phyloP scores from a whole-genome alignment of 495 filamentous ascomycete genomes.

The Sphaerosporella brunnea region DNA sequence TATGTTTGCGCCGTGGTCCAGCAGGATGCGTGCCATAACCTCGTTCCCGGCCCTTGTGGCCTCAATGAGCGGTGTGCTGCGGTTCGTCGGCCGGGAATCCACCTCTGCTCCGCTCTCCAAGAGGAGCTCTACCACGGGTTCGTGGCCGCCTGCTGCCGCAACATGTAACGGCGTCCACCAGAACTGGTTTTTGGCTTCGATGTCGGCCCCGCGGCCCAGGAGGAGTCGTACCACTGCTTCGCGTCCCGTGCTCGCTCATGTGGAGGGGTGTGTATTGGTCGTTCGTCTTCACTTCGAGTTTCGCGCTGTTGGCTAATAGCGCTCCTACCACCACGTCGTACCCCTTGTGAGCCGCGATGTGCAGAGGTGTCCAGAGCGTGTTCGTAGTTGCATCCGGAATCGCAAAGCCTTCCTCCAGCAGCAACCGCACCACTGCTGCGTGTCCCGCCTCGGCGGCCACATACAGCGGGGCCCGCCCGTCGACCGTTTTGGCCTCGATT shows the following conservation, averaged over 20 bases:
- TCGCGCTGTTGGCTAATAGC: constrained; percentile 18
- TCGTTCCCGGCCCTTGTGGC: constrained; percentile 38
- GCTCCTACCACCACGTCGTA: constrained; percentile 11
- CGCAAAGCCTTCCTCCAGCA: background rate
- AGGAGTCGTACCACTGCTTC: constrained; percentile 13
- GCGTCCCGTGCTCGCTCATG: constrained; percentile 6
- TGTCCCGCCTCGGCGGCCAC: background rate
- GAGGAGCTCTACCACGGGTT: constrained; percentile 1
- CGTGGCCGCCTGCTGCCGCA: constrained; percentile 3
- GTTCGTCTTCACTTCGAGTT: constrained; percentile 13
- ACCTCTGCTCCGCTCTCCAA: constrained; percentile 25
- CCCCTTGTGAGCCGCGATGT: constrained; percentile 12
- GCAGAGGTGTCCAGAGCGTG: constrained; percentile 12
- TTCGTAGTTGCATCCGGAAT: background rate
- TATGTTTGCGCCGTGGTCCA: constrained; percentile 19
- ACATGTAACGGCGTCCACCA: background rate
- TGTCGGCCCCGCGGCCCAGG: constrained; percentile 11
- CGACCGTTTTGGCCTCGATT: constrained; percentile 1
- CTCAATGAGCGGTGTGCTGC: constrained; percentile 38
- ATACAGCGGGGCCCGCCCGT: background rate
- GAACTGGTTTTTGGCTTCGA: background rate
- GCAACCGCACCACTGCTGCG: constrained; percentile 1
- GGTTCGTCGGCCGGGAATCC: constrained; percentile 29
- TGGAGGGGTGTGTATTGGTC: constrained; percentile 14
- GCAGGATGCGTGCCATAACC: constrained; percentile 32